Conservation (phyloP, 2,329 filamentous ascomycete species). For the Stemphylium vesicarium region DNA sequence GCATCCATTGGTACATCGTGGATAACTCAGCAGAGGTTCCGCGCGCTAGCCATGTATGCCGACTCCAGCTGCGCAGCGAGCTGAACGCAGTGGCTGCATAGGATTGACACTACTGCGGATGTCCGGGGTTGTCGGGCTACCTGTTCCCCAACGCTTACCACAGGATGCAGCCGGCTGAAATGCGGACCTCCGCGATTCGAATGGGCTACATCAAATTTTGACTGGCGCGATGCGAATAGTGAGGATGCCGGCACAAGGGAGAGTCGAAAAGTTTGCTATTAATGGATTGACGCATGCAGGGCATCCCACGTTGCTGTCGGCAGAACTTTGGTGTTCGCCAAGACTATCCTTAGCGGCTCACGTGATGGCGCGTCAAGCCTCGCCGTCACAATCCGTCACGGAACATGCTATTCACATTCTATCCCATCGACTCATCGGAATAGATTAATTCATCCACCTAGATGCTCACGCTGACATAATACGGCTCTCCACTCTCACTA, state of each 20-base stretch:
- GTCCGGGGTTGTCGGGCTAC: background rate
- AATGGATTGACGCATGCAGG: too few relatives aligned
- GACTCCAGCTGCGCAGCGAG: background rate
- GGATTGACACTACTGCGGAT: background rate
- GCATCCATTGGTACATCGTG: background rate
- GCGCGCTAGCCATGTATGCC: background rate
- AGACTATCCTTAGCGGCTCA: background rate
- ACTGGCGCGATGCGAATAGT: too few relatives aligned
- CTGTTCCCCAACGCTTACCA: background rate
- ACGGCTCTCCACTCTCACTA: conserved; percentile 1
- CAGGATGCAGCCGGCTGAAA: background rate
- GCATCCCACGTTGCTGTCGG: too few relatives aligned
- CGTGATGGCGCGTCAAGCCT: background rate
- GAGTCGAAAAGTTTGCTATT: too few relatives aligned
- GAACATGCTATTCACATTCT: too few relatives aligned
- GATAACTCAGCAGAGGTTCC: background rate
- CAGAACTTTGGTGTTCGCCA: background rate
- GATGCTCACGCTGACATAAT: background rate
- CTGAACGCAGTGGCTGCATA: background rate
- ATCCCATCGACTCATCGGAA: too few relatives aligned
- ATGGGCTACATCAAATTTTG: background rate
- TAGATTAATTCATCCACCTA: too few relatives aligned
- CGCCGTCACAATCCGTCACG: background rate
- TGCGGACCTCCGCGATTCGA: background rate
- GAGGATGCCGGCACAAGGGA: too few relatives aligned